Evolutionary conservation across 2,329 filamentous ascomycete genomes (phyloP), one percentile per base, ranked within the genome.

Genomic region (Aspergillus sp.): DNA sequence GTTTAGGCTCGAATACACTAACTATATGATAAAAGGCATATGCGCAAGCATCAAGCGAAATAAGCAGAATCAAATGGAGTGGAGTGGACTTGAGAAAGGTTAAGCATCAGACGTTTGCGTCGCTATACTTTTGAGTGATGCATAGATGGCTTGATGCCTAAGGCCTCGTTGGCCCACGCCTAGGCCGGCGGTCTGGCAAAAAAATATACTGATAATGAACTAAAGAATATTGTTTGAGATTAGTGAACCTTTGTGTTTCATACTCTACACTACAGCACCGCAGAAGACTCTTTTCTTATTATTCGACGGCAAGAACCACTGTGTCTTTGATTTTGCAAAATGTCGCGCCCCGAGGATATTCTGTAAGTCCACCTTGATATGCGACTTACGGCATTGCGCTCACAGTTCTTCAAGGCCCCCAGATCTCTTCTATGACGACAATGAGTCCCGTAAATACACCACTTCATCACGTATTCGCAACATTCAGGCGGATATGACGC

Each of bases 341-440:
- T 99, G 95, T 98, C 95, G 74, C 92, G 95, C 70, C 95, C 95
- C 67, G 95, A 99, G 84, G 95, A 99, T 81, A 91, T 88, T 68
- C 88, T 98, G 91, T 95, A 84, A 73, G 86, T 71, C 58, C 52
- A 31, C 38, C 30, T 61, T 19, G 7, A 15, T 31, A 11, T 45
- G 34, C 34, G 22, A 19, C 28, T 49, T 57, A 31, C 19, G 17
- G 45, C 9, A 23, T 59, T 51, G 60, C 58, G n/a, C 59, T 60
- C 58, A 38, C 69, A 63, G 64, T 43, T 59, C 47, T 11, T 22
- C 19, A 76, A 96, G 92, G 75, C 92, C 93, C 54, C 94, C 95
- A 67, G 95, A 99, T 81, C 90, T 98, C 74, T 96, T 96, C 83
- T 99, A 99, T 85, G 90, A 97, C 83, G 94, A 98, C 81, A 84